These are phyloP conservation scores for Pistacia vera DNA, from an alignment of 345 rosid species.

Conservation along the genomic window DNA sequence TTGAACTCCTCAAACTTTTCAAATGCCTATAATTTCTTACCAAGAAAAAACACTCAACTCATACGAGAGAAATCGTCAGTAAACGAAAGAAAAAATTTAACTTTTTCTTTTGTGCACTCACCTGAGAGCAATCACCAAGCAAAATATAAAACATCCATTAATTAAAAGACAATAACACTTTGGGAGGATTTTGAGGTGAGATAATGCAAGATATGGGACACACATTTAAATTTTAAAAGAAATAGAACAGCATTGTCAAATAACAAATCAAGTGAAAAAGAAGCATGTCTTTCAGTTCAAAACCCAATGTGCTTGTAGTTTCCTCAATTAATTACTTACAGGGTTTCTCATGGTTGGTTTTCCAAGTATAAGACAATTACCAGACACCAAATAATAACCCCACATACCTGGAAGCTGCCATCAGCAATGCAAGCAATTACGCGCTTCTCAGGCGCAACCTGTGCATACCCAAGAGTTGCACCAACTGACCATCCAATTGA, in stretches of 20 bases:
- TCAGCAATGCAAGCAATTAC: slow-evolving; percentile 83
- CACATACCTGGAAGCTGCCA: slow-evolving; percentile 81
- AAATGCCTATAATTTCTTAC: too few species aligned
- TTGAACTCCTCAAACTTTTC: too few species aligned
- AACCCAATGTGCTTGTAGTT: too few species aligned
- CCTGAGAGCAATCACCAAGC: slow-evolving; percentile 35
- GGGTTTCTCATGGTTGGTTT: background rate
- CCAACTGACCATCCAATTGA: slow-evolving; percentile 93
- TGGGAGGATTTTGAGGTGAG: background rate
- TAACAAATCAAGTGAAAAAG: background rate
- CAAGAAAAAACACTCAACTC: too few species aligned
- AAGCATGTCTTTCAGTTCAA: too few species aligned
- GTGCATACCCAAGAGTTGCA: slow-evolving; percentile 86
- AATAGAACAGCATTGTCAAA: background rate
- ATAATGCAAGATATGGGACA: background rate
- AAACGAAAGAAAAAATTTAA: too few species aligned
- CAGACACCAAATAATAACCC: background rate
- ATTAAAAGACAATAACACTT: background rate
- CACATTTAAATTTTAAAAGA: background rate
- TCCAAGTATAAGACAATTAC: background rate
- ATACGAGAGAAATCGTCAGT: too few species aligned
- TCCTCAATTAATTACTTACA: background rate
- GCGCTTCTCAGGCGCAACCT: slow-evolving; percentile 68
- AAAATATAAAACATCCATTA: background rate
- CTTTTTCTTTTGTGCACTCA: slow-evolving; percentile 50